phyloP scores from a whole-genome alignment of 2,329 filamentous ascomycete genomes.

The Penicillium hordei region DNA sequence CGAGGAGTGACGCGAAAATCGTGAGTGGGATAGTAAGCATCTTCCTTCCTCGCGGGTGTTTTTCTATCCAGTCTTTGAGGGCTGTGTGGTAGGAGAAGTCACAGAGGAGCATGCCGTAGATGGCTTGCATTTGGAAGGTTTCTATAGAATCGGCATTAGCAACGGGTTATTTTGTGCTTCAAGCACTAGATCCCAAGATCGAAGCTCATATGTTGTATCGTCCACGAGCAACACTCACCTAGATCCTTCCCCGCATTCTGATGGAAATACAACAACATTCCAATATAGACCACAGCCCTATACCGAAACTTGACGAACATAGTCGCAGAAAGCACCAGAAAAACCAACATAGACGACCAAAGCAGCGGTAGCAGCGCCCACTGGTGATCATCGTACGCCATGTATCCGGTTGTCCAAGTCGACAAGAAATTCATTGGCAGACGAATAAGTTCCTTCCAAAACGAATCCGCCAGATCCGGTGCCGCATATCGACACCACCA shows the following conservation, averaged over 20 bases:
- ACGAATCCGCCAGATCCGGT: slow-evolving; percentile 44
- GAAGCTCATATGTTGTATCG: background rate
- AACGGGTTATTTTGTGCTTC: background rate
- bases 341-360: slow-evolving; percentile 53
- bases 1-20: slow-evolving; percentile 48
- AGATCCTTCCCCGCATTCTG: slow-evolving; percentile 47
- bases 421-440: slow-evolving; percentile 49
- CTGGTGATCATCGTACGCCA: slow-evolving; percentile 56
- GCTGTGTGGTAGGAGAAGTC: slow-evolving; percentile 51
- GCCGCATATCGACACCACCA: slow-evolving; percentile 55
- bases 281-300: slow-evolving; percentile 47
- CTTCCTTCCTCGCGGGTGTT: slow-evolving; percentile 42
- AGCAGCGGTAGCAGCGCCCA: slow-evolving; percentile 55
- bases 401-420: slow-evolving; percentile 54
- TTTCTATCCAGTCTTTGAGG: slow-evolving; percentile 48
- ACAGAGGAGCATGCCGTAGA: slow-evolving; percentile 54
- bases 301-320: slow-evolving; percentile 50
- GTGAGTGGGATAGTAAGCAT: slow-evolving; percentile 42
- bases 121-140: slow-evolving; percentile 55
- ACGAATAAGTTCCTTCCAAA: slow-evolving; percentile 48
- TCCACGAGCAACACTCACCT: slow-evolving; percentile 37
- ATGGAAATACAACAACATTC: slow-evolving; percentile 53
- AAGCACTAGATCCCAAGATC: background rate
- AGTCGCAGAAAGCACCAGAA: slow-evolving; percentile 48
- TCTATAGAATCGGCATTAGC: slow-evolving; percentile 36